Conservation (phyloP, 1,284 basidiomycete species). For the Microbotryum silenes-acaulis region DNA sequence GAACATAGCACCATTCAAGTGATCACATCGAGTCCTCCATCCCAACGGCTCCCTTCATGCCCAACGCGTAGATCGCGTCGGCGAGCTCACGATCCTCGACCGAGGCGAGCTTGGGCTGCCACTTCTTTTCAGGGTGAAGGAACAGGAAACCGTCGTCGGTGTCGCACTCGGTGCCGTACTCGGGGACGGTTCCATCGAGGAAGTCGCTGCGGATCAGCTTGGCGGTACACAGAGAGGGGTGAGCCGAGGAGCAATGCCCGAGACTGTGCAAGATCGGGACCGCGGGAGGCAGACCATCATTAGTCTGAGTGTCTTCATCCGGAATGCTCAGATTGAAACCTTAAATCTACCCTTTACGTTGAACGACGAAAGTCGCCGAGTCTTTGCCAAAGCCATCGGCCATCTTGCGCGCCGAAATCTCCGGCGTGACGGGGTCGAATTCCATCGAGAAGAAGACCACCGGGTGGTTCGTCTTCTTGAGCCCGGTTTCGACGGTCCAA, state of each 20-base stretch:
- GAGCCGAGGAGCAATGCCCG: slow-evolving; percentile 32
- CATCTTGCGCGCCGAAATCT: slow-evolving; percentile 27
- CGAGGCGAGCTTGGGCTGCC: not conserved
- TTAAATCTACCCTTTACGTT: slow-evolving; percentile 21
- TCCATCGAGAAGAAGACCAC: slow-evolving; percentile 31
- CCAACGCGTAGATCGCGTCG: too few relatives aligned
- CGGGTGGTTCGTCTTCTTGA: slow-evolving; percentile 28
- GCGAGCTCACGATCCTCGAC: slow-evolving; percentile 7
- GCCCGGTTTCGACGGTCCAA: slow-evolving; percentile 24
- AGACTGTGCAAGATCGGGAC: slow-evolving; percentile 3
- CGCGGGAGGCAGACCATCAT: too few relatives aligned
- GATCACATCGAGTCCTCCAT: too few relatives aligned
- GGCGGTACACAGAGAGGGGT: slow-evolving; percentile 31
- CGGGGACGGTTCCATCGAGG: slow-evolving; percentile 29
- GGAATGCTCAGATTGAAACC: too few relatives aligned
- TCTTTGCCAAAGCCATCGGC: slow-evolving; percentile 23
- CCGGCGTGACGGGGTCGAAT: slow-evolving; percentile 34
- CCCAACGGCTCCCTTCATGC: too few relatives aligned
- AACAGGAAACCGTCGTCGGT: slow-evolving; percentile 22
- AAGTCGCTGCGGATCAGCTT: slow-evolving; percentile 29
- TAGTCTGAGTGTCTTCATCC: too few relatives aligned
- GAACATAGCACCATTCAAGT: too few relatives aligned
- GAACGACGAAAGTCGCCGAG: slow-evolving; percentile 27
- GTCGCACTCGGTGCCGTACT: slow-evolving; percentile 24
- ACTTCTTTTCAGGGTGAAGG: slow-evolving; percentile 2